Conservation (phyloP, 306 rosid species). For the Coriaria nepalensis region DNA sequence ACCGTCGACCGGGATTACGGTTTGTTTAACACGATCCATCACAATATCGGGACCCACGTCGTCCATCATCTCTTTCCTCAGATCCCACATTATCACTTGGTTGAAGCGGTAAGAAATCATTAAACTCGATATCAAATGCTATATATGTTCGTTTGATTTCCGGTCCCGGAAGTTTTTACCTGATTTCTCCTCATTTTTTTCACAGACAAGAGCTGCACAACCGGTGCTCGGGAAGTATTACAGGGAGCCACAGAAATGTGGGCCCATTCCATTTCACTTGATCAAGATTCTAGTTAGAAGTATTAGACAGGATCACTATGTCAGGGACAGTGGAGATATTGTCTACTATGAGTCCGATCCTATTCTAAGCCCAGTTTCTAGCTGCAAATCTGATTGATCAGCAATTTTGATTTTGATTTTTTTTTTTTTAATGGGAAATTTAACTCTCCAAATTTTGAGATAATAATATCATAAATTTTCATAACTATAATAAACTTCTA, state of each 20-base stretch:
- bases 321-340: constrained; percentile 57
- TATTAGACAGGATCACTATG: constrained; percentile 65
- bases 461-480: too few relatives aligned
- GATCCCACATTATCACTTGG: constrained; percentile 85
- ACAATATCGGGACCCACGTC: constrained; percentile 98
- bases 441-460: too few relatives aligned
- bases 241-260: constrained; percentile 76
- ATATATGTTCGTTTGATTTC: background rate
- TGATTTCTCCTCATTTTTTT: background rate
- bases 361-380: constrained; percentile 19
- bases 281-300: constrained; percentile 46
- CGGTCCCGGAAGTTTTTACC: background rate
- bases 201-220: constrained; percentile 70
- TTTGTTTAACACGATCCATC: constrained; percentile 71
- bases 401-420: too few relatives aligned
- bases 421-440: too few relatives aligned
- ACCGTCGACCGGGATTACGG: constrained; percentile 94
- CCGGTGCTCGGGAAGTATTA: constrained; percentile 73
- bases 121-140: background rate
- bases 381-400: constrained; percentile 25
- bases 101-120: constrained; percentile 53
- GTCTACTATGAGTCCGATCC: constrained; percentile 65
- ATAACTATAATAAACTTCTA: too few relatives aligned
- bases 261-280: constrained; percentile 63
- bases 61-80: constrained; percentile 96